Evolutionary conservation across 305 asterid species (phyloP), one percentile per base, ranked within the genome.

Genomic region (Nicotiana rustica): DNA sequence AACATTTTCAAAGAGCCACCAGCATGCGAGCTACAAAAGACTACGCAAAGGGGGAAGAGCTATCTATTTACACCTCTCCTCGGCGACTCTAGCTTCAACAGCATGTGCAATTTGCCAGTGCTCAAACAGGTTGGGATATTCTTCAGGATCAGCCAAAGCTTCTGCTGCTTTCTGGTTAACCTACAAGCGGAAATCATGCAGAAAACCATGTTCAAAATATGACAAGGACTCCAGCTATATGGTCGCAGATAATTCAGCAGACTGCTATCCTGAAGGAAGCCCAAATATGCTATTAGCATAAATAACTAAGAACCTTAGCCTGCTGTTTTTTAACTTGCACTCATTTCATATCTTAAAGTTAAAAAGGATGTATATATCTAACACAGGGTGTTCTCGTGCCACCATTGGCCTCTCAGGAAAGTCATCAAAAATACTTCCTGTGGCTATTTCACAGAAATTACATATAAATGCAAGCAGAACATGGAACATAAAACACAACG

Each of bases 71-170:
- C 83, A 92, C 99, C 98, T 92, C 78, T 96, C 81, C 86, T 91
- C 98, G 15, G 93, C 87, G 83, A 80, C 89, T 87, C 91, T 93
- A 67, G 93, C 84, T 90, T 96, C 98, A 83, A 96, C 95, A 77
- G 89, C 88, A 87, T 92, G 97, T 25, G 99, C 98, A 77, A 96
- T 88, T 90, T 96, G 98, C 99, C 99, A 96, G 77, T 95, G 98
- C 67, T 96, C 99, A 83, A 96, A 96, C 87, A 96, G 82, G 90
- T 96, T 96, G 47, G 99, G 94, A 85, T 96, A 96, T 86, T 96
- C 98, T 90, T 90, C 97, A 52, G 99, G 98, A 89, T 96, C 98
- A 84, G 99, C 99, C 83, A 96, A 92, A 81, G 99, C 94, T 83
- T 96, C 99, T 13, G 99, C 97, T 87, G 99, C 99, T 89, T 93